Conservation (phyloP, 1,284 basidiomycete species). For the Ustilago sp. region DNA sequence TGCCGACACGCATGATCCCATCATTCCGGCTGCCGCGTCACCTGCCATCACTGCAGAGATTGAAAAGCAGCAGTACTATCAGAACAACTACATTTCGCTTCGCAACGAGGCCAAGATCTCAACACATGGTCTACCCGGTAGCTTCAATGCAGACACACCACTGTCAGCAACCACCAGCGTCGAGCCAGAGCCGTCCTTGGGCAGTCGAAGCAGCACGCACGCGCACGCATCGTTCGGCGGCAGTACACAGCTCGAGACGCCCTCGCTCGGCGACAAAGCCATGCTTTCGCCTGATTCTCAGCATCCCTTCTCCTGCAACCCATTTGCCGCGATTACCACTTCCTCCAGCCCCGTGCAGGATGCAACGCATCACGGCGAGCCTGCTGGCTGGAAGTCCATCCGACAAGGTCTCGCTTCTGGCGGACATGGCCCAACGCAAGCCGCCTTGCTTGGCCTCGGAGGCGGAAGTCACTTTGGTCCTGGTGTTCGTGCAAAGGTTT, state of each 20-base stretch:
- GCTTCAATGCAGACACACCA: constrained; percentile 32
- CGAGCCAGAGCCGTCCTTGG: constrained; percentile 37
- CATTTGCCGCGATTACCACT: constrained; percentile 28
- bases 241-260: constrained; percentile 54
- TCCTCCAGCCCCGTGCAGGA: constrained; percentile 36
- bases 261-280: constrained; percentile 49
- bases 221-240: constrained; percentile 39
- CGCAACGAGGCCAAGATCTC: constrained; percentile 45
- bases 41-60: constrained; percentile 31
- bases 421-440: constrained; percentile 39
- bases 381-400: constrained; percentile 39
- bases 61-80: constrained; percentile 51
- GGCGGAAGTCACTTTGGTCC: constrained; percentile 68
- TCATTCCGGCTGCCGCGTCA: constrained; percentile 26
- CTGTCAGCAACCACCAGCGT: constrained; percentile 40
- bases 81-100: constrained; percentile 51
- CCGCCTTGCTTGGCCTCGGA: constrained; percentile 41
- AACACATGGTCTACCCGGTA: constrained; percentile 33
- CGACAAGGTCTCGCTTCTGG: constrained; percentile 27
- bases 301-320: constrained; percentile 27
- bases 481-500: constrained; percentile 65
- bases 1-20: constrained; percentile 49
- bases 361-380: constrained; percentile 18
- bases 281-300: constrained; percentile 56
- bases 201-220: constrained; percentile 39